Percentiles rank a stretch among this genome's conserved stretches.
phyloP scores from a whole-genome alignment of 2,329 filamentous ascomycete genomes.

The Phialocephala subalpina region DNA sequence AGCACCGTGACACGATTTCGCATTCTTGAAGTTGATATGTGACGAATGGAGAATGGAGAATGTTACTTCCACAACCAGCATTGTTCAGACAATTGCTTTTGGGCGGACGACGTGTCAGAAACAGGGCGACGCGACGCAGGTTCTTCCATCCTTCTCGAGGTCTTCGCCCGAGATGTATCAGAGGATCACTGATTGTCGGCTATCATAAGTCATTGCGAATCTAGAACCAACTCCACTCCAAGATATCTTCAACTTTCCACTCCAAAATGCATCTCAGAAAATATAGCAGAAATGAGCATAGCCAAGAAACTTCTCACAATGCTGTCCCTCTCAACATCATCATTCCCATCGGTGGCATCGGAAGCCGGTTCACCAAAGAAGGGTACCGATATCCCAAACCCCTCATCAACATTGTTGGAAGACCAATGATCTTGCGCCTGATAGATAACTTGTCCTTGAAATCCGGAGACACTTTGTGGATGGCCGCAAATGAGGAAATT shows the following conservation, averaged over 20 bases:
- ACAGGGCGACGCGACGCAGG: not conserved
- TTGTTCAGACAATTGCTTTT: not conserved
- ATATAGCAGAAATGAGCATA: conserved; percentile 6
- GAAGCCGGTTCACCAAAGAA: conserved; percentile 38
- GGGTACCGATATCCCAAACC: conserved; percentile 22
- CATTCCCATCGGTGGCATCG: conserved; percentile 45
- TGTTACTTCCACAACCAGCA: not conserved
- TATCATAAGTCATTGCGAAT: no score
- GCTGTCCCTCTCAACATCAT: conserved; percentile 42
- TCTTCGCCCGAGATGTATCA: no score
- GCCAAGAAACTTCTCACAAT: conserved; percentile 12
- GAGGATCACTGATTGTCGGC: no score
- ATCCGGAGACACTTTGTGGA: conserved; percentile 20
- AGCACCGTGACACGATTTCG: not conserved
- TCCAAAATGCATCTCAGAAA: conserved; percentile 10
- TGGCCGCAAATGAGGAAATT: conserved; percentile 19
- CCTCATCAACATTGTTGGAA: conserved; percentile 21
- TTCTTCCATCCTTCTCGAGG: not conserved
- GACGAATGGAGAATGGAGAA: not conserved
- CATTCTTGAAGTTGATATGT: not conserved
- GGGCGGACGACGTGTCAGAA: not conserved
- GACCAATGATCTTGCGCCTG: conserved; percentile 19
- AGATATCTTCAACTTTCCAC: no score
- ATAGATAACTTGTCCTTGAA: conserved; percentile 20
- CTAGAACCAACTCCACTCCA: no score